phyloP scores from a whole-genome alignment of 805 yeast genomes.

The Saturnispora diversa region DNA sequence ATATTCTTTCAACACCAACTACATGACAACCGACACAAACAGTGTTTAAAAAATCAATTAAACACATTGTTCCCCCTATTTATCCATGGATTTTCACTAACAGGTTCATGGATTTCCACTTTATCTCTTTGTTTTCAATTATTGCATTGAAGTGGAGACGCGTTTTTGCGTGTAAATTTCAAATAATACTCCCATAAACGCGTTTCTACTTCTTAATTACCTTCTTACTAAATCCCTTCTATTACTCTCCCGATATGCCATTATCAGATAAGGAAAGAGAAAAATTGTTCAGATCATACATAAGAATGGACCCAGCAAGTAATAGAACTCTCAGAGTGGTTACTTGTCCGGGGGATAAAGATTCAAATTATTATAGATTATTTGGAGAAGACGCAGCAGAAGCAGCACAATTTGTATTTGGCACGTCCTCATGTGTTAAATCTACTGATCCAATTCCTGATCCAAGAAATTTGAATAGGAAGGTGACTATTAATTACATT shows the following conservation, averaged over 20 bases:
- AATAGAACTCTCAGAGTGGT: constrained; percentile 57
- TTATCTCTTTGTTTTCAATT: no score
- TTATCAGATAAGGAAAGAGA: constrained; percentile 10
- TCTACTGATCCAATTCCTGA: constrained; percentile 16
- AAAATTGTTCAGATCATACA: constrained; percentile 23
- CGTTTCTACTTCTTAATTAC: background rate
- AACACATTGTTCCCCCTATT: no score
- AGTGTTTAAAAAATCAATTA: no score
- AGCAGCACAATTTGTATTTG: constrained; percentile 78
- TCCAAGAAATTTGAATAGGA: constrained; percentile 37
- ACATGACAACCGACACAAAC: no score
- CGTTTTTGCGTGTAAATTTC: no score
- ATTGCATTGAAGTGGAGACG: no score
- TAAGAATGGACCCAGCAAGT: constrained; percentile 42
- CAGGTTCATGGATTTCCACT: no score
- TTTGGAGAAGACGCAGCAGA: constrained; percentile 68
- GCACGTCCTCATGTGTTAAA: constrained; percentile 76
- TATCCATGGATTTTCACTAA: no score
- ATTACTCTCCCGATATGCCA: no score
- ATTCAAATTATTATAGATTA: constrained; percentile 68
- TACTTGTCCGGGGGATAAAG: constrained; percentile 38
- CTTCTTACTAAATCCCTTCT: background rate
- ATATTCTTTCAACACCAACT: no score
- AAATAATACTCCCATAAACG: background rate
- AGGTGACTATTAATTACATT: constrained; percentile 43